Base-by-base conservation (phyloP, 805 yeast genomes). In the Wickerhamiella alocasiicola region DNA sequence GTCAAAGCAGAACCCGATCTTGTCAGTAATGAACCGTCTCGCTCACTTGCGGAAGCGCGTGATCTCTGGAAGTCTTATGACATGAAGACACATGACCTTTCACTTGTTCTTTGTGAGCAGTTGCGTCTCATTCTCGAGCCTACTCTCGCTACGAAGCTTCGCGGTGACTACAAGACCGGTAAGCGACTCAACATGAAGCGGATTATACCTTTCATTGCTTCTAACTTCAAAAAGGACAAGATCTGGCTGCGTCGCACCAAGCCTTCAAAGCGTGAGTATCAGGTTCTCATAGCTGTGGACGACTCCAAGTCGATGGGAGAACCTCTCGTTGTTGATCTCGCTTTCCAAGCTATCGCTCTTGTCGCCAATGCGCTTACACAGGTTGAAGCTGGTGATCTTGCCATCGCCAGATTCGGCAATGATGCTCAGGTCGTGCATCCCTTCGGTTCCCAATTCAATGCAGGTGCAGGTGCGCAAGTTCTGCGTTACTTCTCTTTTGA, bases 251-350 rank as follows among this genome's bases (percentile, higher is more conserved):
- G 95, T 57, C 75, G 99, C 61, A 85, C 96, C 5, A 88, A 91
- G 57, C 99, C 99, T 43, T 81, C 94, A 50, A 91, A 91, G 66
- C 77, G 99, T 54, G 91, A 87, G 57, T 91, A 91, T 60, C 98
- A 91, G 65, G 82, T 91, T 47, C 82, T 93, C 95, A 81, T 91
- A 49, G 87, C 98, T 1, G 81, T 91, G 36, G 99, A 91, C 64
- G 95, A 91, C 57, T 91, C 98, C 23, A 85, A 83, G 59, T 88
- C 97, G 1, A 91, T 91, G 99, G 76, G 87, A 43, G 97, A 88
- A 59, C 80, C 95, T 18, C 76, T 79, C 49, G 78, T 93, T 27
- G 88, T 84, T 13, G 84, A 82, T 49, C 68, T 91, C 44, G 97
- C 99, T 0, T 85, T 85, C 72, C 88, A 91, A 54, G 79, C 94